These are phyloP conservation scores for Saccharomyces hybrid DNA, from an alignment of 1,139 yeast genomes.

Conservation along the genomic window DNA sequence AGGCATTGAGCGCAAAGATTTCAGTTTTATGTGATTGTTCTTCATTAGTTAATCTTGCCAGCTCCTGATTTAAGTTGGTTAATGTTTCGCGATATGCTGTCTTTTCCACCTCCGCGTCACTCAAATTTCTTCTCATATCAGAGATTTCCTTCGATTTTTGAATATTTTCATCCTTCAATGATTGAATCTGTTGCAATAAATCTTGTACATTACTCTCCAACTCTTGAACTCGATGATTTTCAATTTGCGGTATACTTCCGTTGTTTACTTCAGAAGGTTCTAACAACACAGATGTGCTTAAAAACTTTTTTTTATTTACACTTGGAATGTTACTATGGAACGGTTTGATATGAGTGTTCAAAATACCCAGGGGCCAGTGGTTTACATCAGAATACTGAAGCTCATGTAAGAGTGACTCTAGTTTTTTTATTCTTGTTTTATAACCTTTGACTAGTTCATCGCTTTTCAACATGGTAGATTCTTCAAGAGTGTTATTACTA, in stretches of 20 bases:
- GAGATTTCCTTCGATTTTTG: background rate
- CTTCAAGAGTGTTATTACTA: slow-evolving; percentile 4
- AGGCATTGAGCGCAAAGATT: slow-evolving; percentile 26
- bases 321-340: slow-evolving; percentile 16
- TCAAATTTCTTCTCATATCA: background rate
- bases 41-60: background rate
- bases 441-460: slow-evolving; percentile 45
- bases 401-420: slow-evolving; percentile 62
- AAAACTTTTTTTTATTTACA: slow-evolving; percentile 4
- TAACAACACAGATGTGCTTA: background rate
- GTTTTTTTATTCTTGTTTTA: slow-evolving; percentile 50
- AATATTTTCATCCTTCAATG: slow-evolving; percentile 5
- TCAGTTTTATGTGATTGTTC: background rate
- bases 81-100: slow-evolving; percentile 28
- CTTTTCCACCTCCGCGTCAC: slow-evolving; percentile 22
- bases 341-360: slow-evolving; percentile 8
- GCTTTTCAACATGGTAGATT: background rate
- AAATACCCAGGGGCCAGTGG: slow-evolving; percentile 45
- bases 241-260: background rate
- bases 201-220: background rate
- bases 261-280: background rate
- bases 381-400: slow-evolving; percentile 51
- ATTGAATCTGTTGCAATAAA: slow-evolving; percentile 9
- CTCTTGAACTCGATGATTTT: background rate
- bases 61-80: slow-evolving; percentile 15